Base-by-base conservation (phyloP, 345 rosid species). In the Anastatica hierochuntica region DNA sequence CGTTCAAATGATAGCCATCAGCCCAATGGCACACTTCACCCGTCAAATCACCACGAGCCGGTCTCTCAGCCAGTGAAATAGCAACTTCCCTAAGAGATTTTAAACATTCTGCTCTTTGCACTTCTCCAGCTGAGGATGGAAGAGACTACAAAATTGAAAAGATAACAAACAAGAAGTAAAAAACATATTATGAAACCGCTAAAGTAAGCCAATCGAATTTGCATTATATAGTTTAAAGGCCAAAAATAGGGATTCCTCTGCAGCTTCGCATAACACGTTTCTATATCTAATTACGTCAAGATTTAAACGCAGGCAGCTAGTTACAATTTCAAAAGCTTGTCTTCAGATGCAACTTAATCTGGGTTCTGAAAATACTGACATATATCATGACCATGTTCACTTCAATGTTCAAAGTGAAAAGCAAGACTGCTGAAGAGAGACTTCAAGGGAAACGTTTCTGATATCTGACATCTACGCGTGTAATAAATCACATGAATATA, bases 21-120 rank as follows among this genome's bases (percentile, higher is more conserved):
- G 94, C 95, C 98, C 96, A 88, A 58, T 92, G 98, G 82, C 94
- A 85, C 31, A 92, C 86, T 83, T 88, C 94, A 67, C 98, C 98
- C 31, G 98, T 84, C 71, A 88, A 80, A 78, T 92, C 98, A 72
- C 94, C 95, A 43, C 90, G 86, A 36, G 95, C 96, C 10, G 97
- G 95, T 67, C 96, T 84, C 79, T 88, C 96, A 56, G 98, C 94
- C 76, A 92, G 90, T 74, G 90, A 84, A 58, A 71, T 72, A 53
- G 88, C 88, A 73, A 85, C 76, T 57, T 88, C 95, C 75, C 77
- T 83, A 18, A 88, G 90, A 63, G 94, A 76, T 74, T 89, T 80
- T 74, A 92, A 61, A 68, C 94, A 85, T 73, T 88, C 98, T 41
- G 95, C 75, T 57, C 98, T 80, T 61, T 84, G 96, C 60, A 88